Evolutionary conservation across 306 rosid species (phyloP).

Genomic region (Quillaja saponaria): DNA sequence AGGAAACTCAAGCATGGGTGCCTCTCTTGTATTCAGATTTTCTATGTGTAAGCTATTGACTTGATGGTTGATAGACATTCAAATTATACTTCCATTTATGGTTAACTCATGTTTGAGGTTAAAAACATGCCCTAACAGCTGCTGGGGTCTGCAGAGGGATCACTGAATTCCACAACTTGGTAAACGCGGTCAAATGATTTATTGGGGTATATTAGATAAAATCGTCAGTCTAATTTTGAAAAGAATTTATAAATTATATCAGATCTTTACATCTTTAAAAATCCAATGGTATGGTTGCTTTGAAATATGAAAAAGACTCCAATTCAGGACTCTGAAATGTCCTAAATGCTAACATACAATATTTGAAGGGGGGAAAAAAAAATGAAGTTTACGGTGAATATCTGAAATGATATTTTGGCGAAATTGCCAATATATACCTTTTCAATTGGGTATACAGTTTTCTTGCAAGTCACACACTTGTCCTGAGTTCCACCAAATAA

Average conservation of each 20-base stretch:
- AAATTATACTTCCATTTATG: background rate
- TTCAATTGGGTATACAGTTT: constrained; percentile 90
- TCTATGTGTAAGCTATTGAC: background rate
- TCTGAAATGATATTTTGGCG: background rate
- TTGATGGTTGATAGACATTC: background rate
- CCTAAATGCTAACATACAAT: background rate
- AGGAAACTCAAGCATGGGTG: background rate
- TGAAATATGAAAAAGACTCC: background rate
- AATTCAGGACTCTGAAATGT: no score
- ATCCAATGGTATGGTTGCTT: constrained; percentile 2
- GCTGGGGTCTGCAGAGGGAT: no score
- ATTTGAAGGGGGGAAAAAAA: background rate
- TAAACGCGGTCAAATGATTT: no score
- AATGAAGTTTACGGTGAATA: background rate
- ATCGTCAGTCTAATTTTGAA: background rate
- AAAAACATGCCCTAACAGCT: no score
- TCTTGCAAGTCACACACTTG: constrained; percentile 82
- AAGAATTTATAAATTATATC: constrained; percentile 7
- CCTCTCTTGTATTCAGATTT: background rate
- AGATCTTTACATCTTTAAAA: background rate
- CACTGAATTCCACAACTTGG: no score
- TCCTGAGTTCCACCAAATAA: constrained; percentile 89
- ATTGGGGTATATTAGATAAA: no score
- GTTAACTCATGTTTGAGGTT: background rate
- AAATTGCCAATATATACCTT: constrained; percentile 52